Conservation (phyloP, 1,139 yeast genomes). For the Lipomyces yarrowii region DNA sequence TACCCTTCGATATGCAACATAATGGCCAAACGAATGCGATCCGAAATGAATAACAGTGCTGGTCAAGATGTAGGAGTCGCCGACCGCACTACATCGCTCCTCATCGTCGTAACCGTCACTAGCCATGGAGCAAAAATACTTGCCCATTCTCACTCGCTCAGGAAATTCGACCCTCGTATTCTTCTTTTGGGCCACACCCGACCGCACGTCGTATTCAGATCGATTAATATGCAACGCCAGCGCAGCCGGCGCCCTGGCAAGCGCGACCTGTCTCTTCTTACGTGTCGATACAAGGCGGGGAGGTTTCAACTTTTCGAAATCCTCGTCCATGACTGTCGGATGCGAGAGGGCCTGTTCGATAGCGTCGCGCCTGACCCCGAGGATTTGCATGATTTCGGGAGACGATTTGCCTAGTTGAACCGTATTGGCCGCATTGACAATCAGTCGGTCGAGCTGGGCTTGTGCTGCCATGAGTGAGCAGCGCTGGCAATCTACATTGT, state of each 20-base stretch:
- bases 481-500: constrained; percentile 26
- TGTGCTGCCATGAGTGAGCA: constrained; percentile 25
- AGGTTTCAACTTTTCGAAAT: constrained; percentile 71
- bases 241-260: constrained; percentile 79
- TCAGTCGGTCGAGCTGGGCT: constrained; percentile 19
- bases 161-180: constrained; percentile 82
- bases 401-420: constrained; percentile 9
- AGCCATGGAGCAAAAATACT: constrained; percentile 68
- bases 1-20: constrained; percentile 74
- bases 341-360: constrained; percentile 61
- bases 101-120: constrained; percentile 39
- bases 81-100: constrained; percentile 19
- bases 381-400: constrained; percentile 18
- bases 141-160: constrained; percentile 60
- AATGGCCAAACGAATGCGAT: constrained; percentile 93
- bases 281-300: constrained; percentile 59
- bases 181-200: constrained; percentile 82
- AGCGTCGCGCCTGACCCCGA: constrained; percentile 52
- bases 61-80: constrained; percentile 61
- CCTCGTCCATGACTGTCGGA: constrained; percentile 77
- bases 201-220: constrained; percentile 85
- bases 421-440: constrained; percentile 12
- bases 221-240: constrained; percentile 85
- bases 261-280: constrained; percentile 78
- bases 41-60: constrained; percentile 92